phyloP scores from a whole-genome alignment of 345 rosid species.

The Eucalyptus cloeziana region DNA sequence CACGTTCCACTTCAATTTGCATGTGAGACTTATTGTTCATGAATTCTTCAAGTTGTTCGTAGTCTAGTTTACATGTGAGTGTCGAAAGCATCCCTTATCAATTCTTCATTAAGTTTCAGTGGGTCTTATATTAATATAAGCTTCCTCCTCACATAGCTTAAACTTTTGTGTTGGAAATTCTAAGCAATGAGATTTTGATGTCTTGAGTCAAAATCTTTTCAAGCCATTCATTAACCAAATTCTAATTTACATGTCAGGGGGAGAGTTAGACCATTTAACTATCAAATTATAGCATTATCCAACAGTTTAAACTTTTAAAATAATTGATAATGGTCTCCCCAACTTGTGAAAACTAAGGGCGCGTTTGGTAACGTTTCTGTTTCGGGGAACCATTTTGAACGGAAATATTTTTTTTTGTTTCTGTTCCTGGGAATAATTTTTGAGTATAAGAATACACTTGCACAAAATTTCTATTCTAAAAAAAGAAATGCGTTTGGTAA shows the following conservation, averaged over 20 bases:
- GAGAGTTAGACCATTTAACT: background rate
- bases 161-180: too few relatives aligned
- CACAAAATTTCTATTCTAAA: too few relatives aligned
- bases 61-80: background rate
- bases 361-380: too few relatives aligned
- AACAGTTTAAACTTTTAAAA: background rate
- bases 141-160: background rate
- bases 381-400: too few relatives aligned
- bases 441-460: too few relatives aligned
- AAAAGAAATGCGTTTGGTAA: too few relatives aligned
- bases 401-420: too few relatives aligned
- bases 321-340: fast-evolving
- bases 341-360: background rate
- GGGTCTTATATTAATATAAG: background rate
- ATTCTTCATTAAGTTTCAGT: background rate
- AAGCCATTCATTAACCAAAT: too few relatives aligned
- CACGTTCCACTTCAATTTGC: background rate
- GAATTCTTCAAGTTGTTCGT: background rate
- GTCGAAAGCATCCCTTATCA: background rate
- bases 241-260: background rate
- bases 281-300: background rate
- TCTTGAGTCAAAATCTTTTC: too few relatives aligned
- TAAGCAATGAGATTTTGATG: too few relatives aligned
- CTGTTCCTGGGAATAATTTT: too few relatives aligned
- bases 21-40: background rate